These are phyloP conservation scores for Colletotrichum musae DNA, from an alignment of 2,329 filamentous ascomycete genomes.

Conservation along the genomic window DNA sequence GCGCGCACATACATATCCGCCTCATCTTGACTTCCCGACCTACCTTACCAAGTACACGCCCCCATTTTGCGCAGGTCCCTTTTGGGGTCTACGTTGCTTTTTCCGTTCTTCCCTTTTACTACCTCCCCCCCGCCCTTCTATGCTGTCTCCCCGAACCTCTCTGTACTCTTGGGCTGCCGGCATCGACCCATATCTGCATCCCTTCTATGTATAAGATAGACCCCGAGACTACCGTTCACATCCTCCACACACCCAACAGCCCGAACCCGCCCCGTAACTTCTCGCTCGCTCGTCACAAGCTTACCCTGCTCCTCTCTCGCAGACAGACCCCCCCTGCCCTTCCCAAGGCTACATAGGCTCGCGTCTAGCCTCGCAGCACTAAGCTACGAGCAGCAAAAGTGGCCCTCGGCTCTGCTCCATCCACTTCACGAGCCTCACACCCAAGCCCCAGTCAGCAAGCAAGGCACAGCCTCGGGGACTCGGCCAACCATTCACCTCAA, in stretches of 20 bases:
- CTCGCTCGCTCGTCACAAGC: conserved; percentile 33
- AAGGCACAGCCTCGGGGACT: conserved; percentile 27
- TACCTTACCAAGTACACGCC: conserved; percentile 7
- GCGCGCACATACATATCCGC: conserved; percentile 18
- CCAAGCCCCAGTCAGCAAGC: conserved; percentile 23
- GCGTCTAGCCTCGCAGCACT: conserved; percentile 36
- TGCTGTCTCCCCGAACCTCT: conserved; percentile 15
- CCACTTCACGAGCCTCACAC: conserved; percentile 38
- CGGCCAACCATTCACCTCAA: conserved; percentile 2
- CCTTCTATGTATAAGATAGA: conserved; percentile 40
- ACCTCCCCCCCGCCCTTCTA: conserved; percentile 2
- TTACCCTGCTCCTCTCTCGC: conserved; percentile 32
- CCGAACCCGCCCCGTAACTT: conserved; percentile 34
- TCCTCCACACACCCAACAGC: conserved; percentile 35
- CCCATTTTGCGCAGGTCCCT: conserved; percentile 24
- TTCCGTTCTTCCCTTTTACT: conserved; percentile 21
- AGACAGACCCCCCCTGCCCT: conserved; percentile 32
- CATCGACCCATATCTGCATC: conserved; percentile 38
- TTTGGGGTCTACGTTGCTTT: conserved; percentile 38
- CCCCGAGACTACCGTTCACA: conserved; percentile 36
- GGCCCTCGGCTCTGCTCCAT: conserved; percentile 27
- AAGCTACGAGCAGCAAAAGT: conserved; percentile 35
- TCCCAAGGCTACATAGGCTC: conserved; percentile 32
- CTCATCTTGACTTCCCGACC: conserved; percentile 36
- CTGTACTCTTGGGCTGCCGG: conserved; percentile 22